Percentiles rank a stretch among this genome's conserved stretches.
Evolutionary conservation across 805 yeast genomes (phyloP).

Genomic region (Maudiozyma barnettii): DNA sequence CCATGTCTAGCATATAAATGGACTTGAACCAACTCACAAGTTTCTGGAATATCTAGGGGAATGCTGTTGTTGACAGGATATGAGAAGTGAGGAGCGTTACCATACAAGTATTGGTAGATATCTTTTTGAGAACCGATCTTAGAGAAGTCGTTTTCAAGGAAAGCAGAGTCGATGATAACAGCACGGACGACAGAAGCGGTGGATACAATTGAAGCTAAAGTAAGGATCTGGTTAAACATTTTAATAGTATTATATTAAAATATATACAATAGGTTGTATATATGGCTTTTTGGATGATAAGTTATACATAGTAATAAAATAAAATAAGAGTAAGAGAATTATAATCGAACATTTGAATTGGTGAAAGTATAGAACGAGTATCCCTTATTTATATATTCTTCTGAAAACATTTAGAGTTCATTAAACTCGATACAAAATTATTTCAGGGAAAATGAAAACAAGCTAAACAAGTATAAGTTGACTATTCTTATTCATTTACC

Average conservation of each 20-base stretch:
- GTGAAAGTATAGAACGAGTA: too few relatives aligned
- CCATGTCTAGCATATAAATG: slow-evolving; percentile 71
- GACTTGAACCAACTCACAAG: slow-evolving; percentile 53
- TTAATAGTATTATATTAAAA: background rate
- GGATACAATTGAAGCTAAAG: background rate
- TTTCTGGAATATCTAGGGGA: slow-evolving; percentile 36
- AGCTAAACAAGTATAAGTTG: too few relatives aligned
- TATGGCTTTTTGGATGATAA: too few relatives aligned
- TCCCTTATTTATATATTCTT: too few relatives aligned
- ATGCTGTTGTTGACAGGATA: slow-evolving; percentile 44
- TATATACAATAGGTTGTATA: background rate
- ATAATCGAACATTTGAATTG: too few relatives aligned
- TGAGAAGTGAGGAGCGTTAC: slow-evolving; percentile 47
- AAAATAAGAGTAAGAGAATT: too few relatives aligned
- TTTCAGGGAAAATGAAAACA: too few relatives aligned
- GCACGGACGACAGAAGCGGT: slow-evolving; percentile 35
- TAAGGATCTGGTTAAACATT: background rate
- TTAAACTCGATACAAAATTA: too few relatives aligned
- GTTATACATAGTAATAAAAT: too few relatives aligned
- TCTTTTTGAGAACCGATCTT: slow-evolving; percentile 22
- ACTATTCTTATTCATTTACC: too few relatives aligned
- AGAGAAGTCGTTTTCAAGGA: slow-evolving; percentile 42
- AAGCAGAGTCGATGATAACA: slow-evolving; percentile 59
- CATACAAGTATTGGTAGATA: slow-evolving; percentile 43
- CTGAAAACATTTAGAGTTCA: too few relatives aligned